A percentile compares a stretch with the other conserved stretches of the same genome.
phyloP scores from a whole-genome alignment of 495 filamentous ascomycete species.

The Mytilinidion resinicola region DNA sequence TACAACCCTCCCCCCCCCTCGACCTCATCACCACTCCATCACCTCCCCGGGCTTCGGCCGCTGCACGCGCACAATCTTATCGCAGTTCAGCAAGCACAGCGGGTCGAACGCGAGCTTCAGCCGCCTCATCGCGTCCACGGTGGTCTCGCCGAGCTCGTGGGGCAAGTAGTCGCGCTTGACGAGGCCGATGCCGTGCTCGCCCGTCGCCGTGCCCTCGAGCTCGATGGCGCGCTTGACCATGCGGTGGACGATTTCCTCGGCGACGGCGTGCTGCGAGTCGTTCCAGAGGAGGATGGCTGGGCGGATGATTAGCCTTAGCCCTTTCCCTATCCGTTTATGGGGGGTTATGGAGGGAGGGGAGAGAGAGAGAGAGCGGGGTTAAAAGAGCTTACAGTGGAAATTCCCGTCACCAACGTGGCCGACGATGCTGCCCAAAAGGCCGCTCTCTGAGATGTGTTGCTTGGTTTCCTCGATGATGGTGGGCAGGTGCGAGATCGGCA shows the following conservation, averaged over 20 bases:
- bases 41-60: slow-evolving; percentile 35
- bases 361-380: too few relatives aligned
- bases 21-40: slow-evolving; percentile 32
- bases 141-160: slow-evolving; percentile 63
- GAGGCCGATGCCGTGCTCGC: slow-evolving; percentile 75
- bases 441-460: slow-evolving; percentile 57
- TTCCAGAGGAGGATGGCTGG: slow-evolving; percentile 67
- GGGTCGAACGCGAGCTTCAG: slow-evolving; percentile 72
- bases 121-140: slow-evolving; percentile 76
- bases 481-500: slow-evolving; percentile 65
- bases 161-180: slow-evolving; percentile 76
- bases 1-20: background rate
- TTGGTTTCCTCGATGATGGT: slow-evolving; percentile 77
- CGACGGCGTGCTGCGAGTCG: slow-evolving; percentile 53
- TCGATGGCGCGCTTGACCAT: slow-evolving; percentile 81
- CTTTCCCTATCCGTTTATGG: too few relatives aligned
- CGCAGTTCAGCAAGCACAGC: slow-evolving; percentile 69
- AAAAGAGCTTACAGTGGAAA: slow-evolving; percentile 67
- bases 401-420: slow-evolving; percentile 83
- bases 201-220: slow-evolving; percentile 78
- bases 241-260: slow-evolving; percentile 65
- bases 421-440: slow-evolving; percentile 66
- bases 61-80: slow-evolving; percentile 63
- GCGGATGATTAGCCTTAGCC: slow-evolving; percentile 1
- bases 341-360: background rate